Evolutionary conservation across 352 stramenopile genomes (phyloP).

Genomic region (Phytophthora chlamydospora): DNA sequence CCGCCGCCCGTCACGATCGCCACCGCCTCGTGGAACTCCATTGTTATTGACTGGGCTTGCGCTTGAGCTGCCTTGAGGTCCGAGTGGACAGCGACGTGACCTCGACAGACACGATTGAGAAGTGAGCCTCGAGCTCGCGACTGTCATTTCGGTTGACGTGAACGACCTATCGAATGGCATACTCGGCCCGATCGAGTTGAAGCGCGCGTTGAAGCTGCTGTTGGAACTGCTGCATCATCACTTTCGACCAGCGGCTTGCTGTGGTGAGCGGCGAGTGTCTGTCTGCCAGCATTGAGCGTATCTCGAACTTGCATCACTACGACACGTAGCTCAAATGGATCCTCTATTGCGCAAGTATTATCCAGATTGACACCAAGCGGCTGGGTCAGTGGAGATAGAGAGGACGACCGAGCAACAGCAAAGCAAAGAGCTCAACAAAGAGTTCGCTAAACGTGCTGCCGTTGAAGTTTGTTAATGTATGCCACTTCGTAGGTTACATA

Average conservation of each 20-base stretch:
- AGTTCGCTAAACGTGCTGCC: too few relatives aligned
- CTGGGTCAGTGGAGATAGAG: too few relatives aligned
- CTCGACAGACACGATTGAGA: constrained; percentile 19
- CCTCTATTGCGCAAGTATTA: too few relatives aligned
- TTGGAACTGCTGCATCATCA: constrained; percentile 27
- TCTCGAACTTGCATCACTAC: too few relatives aligned
- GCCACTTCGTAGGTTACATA: not conserved
- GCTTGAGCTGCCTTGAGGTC: not conserved
- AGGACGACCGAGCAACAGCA: too few relatives aligned
- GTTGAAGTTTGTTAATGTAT: too few relatives aligned
- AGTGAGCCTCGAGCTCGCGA: constrained; percentile 16
- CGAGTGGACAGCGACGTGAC: constrained; percentile 4
- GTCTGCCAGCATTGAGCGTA: too few relatives aligned
- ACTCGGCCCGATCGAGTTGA: not conserved
- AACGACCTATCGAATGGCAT: constrained; percentile 21
- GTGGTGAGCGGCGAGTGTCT: too few relatives aligned
- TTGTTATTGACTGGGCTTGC: constrained; percentile 18
- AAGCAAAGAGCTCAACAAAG: too few relatives aligned
- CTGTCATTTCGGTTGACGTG: constrained; percentile 27
- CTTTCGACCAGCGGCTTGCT: constrained; percentile 5
- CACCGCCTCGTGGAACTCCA: constrained; percentile 67
- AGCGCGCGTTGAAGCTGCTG: constrained; percentile 18
- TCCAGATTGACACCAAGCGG: too few relatives aligned
- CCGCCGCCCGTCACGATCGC: constrained; percentile 78
- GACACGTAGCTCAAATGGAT: too few relatives aligned